Evolutionary conservation across 345 rosid genomes (phyloP).

Genomic region (Salix purpurea): DNA sequence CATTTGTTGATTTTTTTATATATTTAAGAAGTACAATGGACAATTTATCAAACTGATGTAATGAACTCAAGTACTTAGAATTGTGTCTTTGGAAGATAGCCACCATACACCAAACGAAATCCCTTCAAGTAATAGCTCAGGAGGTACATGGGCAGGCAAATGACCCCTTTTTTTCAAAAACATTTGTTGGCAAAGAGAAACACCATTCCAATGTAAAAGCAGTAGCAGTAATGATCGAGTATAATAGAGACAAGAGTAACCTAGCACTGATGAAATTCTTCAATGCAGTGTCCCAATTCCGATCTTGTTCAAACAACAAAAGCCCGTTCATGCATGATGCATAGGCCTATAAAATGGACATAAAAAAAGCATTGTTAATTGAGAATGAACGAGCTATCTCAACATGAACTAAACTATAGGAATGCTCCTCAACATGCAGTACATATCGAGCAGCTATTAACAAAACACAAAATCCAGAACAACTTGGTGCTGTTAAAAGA

Average conservation of each 20-base stretch:
- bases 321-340: slow-evolving; percentile 96
- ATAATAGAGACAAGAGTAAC: slow-evolving; percentile 31
- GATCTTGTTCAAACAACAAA: slow-evolving; percentile 92
- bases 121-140: neutral
- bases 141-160: neutral
- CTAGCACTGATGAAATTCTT: slow-evolving; percentile 89
- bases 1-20: neutral
- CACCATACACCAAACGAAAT: neutral
- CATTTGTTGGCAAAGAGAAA: neutral
- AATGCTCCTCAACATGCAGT: slow-evolving; percentile 6
- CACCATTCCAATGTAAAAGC: neutral
- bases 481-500: neutral
- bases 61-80: neutral
- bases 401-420: slow-evolving; percentile 1
- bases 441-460: neutral
- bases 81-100: neutral
- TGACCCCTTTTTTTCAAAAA: neutral
- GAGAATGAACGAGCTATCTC: neutral
- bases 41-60: neutral
- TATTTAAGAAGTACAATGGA: neutral
- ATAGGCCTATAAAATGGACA: slow-evolving; percentile 61
- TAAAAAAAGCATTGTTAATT: neutral
- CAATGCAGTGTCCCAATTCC: slow-evolving; percentile 88
- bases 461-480: neutral
- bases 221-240: neutral